Conservation (phyloP, 1,139 yeast species). For the Yamadazyma songkhlaensis region DNA sequence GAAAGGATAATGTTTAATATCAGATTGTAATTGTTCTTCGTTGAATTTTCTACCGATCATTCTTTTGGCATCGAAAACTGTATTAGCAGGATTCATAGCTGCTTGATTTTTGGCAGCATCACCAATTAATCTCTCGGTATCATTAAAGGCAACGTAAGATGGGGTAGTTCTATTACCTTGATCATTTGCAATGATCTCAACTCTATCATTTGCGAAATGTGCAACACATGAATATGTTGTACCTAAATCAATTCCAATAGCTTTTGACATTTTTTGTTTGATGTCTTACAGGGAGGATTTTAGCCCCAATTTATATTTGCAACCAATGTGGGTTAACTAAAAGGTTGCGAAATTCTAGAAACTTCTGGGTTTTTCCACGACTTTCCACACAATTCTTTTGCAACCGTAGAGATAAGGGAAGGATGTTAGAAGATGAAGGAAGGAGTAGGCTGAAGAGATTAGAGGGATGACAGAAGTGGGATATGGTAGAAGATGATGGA, state of each 20-base stretch:
- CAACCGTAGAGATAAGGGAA: not conserved
- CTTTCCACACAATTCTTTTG: too few relatives aligned
- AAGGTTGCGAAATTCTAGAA: constrained; percentile 11
- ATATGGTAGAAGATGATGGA: too few relatives aligned
- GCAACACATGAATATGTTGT: constrained; percentile 82
- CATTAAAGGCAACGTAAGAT: constrained; percentile 66
- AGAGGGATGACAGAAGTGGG: not conserved
- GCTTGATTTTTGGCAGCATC: constrained; percentile 74
- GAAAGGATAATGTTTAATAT: constrained; percentile 64
- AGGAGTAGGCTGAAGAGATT: not conserved
- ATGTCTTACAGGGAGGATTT: not conserved
- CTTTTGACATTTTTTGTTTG: constrained; percentile 51
- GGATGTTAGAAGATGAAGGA: not conserved
- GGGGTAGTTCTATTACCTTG: constrained; percentile 75
- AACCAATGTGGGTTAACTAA: constrained; percentile 1
- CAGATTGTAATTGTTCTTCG: constrained; percentile 56
- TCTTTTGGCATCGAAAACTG: constrained; percentile 68
- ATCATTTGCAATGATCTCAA: constrained; percentile 66
- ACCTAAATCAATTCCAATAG: constrained; percentile 80
- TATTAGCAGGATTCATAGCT: constrained; percentile 64
- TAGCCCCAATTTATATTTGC: constrained; percentile 1
- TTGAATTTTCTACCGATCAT: constrained; percentile 63
- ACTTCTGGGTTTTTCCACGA: not conserved
- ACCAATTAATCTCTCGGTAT: constrained; percentile 65
- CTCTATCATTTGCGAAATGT: constrained; percentile 65